These are phyloP conservation scores for Aquilaria malaccensis DNA, from an alignment of 345 rosid genomes.

Conservation along the genomic window DNA sequence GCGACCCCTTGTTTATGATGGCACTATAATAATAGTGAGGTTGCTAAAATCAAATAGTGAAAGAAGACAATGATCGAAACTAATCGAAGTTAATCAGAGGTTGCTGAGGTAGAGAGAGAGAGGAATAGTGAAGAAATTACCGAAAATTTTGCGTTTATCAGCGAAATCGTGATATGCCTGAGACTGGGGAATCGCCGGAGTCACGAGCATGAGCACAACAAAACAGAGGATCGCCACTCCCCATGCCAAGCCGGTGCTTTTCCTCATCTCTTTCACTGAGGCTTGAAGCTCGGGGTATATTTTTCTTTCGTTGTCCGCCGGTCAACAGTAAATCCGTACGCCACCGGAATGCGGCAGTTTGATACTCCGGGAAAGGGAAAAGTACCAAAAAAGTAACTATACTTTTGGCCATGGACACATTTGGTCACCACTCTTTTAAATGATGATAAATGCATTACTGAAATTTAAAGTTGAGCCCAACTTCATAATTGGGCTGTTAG, in stretches of 20 bases:
- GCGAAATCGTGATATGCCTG: constrained; percentile 87
- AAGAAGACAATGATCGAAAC: neutral
- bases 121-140: constrained; percentile 22
- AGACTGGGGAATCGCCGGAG: constrained; percentile 81
- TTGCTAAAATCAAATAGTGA: neutral
- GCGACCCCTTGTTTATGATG: neutral
- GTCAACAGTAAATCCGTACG: no score
- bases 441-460: no score
- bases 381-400: no score
- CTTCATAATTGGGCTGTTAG: no score
- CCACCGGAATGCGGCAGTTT: no score
- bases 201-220: constrained; percentile 72
- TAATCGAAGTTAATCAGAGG: neutral
- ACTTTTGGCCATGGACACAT: no score
- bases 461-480: no score
- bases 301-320: no score
- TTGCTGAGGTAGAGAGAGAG: neutral
- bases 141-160: constrained; percentile 73
- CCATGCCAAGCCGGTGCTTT: constrained; percentile 50
- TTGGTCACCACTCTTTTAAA: no score
- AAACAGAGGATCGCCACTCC: constrained; percentile 59
- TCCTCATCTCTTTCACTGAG: constrained; percentile 32
- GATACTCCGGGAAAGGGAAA: no score
- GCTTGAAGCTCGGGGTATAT: no score
- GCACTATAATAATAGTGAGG: neutral